Base-by-base conservation (phyloP, 148 eudicot species). In the Bassia scoparia region DNA sequence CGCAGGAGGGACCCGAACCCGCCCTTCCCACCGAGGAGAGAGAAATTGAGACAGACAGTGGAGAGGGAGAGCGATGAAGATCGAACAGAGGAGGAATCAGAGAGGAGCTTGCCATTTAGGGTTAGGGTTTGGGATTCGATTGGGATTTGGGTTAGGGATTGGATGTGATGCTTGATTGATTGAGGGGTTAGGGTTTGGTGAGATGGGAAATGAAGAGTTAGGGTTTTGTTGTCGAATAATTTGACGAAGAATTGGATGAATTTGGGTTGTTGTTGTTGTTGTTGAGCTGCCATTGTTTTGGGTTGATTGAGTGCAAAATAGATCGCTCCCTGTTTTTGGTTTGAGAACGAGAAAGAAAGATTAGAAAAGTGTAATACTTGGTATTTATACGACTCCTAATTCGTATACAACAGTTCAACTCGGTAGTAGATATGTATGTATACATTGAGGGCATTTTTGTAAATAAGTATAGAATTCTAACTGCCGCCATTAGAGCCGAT, bases 1-100 rank as follows among this genome's bases (percentile, higher is more conserved):
- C 97, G 84, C 34, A 92, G 89, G 59, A 95, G 86, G 4, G 97
- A 95, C 0, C 99, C 97, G 71, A 95, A 95, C 56, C 98, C 99
- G 1, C 99, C 99, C 74, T 95, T 95, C n/a, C 99, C 97, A 0
- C 96, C 99, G 38, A 86, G 81, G 37, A 92, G 84, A 38, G 94
- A 84, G 74, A 83, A 50, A 68, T 69, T 75, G 78, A 89, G 88
- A 62, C 77, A 72, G 63, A 87, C 66, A 34, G 86, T 74, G 26
- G 84, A 69, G 37, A 62, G 80, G 54, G 78, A 72, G 66, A 74
- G 83, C 50, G 80, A 79, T 21, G 70, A 35, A 29, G 67, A 37
- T 35, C 72, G 18, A 29, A 78, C 59, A 63, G 69, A 76, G 77
- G 82, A 24, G 43, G 69, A 69, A 43, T 75, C 56, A 20, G 81